Evolutionary conservation across 2,329 filamentous ascomycete species (phyloP).

Genomic region (Xylaria sp.): DNA sequence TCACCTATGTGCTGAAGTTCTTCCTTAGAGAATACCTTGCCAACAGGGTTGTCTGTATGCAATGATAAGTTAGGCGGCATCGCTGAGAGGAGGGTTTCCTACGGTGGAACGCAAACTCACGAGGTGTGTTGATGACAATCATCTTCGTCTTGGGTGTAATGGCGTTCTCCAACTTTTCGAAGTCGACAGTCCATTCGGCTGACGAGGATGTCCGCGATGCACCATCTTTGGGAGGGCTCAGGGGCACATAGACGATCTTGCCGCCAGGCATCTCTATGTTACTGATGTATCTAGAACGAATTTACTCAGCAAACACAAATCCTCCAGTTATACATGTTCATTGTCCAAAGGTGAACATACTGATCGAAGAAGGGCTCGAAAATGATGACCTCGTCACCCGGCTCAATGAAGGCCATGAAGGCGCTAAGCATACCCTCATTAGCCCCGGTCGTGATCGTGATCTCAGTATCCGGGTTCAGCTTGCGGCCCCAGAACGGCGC

Average conservation of each 20-base stretch:
- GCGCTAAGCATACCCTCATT: conserved; percentile 95
- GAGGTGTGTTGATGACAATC: conserved; percentile 88
- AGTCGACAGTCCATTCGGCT: conserved; percentile 87
- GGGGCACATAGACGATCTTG: conserved; percentile 93
- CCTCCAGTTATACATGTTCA: neutral
- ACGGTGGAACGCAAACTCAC: conserved; percentile 46
- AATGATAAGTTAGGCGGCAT: conserved; percentile 28
- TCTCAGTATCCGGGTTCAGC: conserved; percentile 88
- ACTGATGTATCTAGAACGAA: conserved; percentile 77
- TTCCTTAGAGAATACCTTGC: conserved; percentile 88
- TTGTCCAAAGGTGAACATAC: conserved; percentile 61
- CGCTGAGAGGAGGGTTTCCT: conserved; percentile 2
- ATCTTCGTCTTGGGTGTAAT: conserved; percentile 93
- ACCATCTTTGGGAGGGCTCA: conserved; percentile 87
- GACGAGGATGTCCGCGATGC: conserved; percentile 83
- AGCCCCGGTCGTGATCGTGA: conserved; percentile 92
- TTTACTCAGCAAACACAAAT: conserved; percentile 9
- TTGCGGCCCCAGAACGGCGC: conserved; percentile 85
- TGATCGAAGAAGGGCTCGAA: conserved; percentile 99
- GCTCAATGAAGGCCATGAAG: conserved; percentile 97
- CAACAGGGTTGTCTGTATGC: conserved; percentile 85
- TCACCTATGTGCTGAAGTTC: conserved; percentile 88
- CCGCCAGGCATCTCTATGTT: conserved; percentile 99
- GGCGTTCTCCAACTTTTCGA: conserved; percentile 81
- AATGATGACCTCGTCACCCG: conserved; percentile 94